Evolutionary conservation across 139 green algal genomes (phyloP).

Genomic region (Asterochloris sp.): DNA sequence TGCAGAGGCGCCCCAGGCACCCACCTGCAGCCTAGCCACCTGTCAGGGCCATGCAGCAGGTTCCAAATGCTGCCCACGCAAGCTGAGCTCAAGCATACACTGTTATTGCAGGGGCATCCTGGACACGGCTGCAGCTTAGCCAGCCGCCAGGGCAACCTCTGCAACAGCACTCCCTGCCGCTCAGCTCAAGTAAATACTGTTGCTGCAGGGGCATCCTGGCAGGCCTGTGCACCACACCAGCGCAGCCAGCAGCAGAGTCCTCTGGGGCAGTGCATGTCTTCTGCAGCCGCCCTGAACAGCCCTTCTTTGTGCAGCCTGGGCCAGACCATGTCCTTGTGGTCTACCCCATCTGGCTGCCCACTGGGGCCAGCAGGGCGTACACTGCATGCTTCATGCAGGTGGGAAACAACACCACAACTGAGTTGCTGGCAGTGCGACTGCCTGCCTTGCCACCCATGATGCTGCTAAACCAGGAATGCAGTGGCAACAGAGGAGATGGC

Average conservation of each 20-base stretch:
- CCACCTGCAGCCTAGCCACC: too few relatives aligned
- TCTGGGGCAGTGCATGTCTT: background rate
- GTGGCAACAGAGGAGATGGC: too few relatives aligned
- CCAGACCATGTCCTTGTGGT: background rate
- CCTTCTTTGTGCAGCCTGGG: background rate
- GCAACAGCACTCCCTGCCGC: background rate
- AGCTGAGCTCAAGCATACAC: too few relatives aligned
- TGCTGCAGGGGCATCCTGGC: background rate
- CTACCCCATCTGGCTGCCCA: background rate
- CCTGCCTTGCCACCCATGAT: background rate
- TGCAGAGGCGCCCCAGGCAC: too few relatives aligned
- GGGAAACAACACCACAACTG: background rate
- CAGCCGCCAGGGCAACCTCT: too few relatives aligned
- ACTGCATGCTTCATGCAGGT: conserved; percentile 5
- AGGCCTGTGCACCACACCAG: background rate
- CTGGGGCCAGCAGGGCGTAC: background rate
- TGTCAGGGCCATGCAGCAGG: too few relatives aligned
- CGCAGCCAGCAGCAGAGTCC: background rate
- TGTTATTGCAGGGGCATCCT: too few relatives aligned
- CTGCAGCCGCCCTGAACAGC: background rate
- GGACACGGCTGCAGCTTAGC: too few relatives aligned
- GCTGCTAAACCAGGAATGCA: background rate
- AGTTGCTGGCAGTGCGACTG: background rate
- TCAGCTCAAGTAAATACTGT: background rate
- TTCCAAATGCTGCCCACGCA: too few relatives aligned